These are phyloP conservation scores for Stenogyne calaminthoides DNA, from an alignment of 305 asterid genomes.

Conservation along the genomic window DNA sequence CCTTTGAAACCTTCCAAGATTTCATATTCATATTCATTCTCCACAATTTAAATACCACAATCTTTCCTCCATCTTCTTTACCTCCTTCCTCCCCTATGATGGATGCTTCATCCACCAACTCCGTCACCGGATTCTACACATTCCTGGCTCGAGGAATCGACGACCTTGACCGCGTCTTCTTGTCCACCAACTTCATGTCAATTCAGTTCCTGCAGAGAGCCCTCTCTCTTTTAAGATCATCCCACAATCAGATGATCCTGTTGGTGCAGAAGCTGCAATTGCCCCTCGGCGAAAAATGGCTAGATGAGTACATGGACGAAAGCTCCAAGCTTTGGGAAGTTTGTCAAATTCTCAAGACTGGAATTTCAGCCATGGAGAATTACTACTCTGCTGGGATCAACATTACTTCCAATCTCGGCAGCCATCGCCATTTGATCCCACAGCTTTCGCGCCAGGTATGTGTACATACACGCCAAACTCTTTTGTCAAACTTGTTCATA, in stretches of 20 bases:
- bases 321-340: slow-evolving; percentile 92
- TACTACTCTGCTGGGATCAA: slow-evolving; percentile 65
- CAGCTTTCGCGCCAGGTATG: slow-evolving; percentile 89
- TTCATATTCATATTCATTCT: slow-evolving; percentile 34
- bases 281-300: slow-evolving; percentile 95
- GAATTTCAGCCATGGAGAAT: slow-evolving; percentile 72
- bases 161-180: slow-evolving; percentile 68
- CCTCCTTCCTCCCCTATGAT: slow-evolving; percentile 46
- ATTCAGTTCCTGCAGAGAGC: slow-evolving; percentile 76
- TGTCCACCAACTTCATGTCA: slow-evolving; percentile 77
- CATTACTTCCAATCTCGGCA: slow-evolving; percentile 57
- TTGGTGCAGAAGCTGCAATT: slow-evolving; percentile 77
- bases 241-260: slow-evolving; percentile 64
- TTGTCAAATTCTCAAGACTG: slow-evolving; percentile 74
- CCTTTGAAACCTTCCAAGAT: slow-evolving; percentile 51
- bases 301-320: slow-evolving; percentile 93
- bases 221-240: slow-evolving; percentile 67
- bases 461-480: too few species aligned
- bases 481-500: too few species aligned
- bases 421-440: slow-evolving; percentile 57
- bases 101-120: slow-evolving; percentile 78
- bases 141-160: slow-evolving; percentile 72
- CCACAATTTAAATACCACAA: slow-evolving; percentile 51
- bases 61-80: slow-evolving; percentile 22
- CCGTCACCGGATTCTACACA: slow-evolving; percentile 81